Percentiles rank a stretch among this genome's conserved stretches.
Evolutionary conservation across 768 basidiomycete species (phyloP).

Genomic region (Russula brevipes): DNA sequence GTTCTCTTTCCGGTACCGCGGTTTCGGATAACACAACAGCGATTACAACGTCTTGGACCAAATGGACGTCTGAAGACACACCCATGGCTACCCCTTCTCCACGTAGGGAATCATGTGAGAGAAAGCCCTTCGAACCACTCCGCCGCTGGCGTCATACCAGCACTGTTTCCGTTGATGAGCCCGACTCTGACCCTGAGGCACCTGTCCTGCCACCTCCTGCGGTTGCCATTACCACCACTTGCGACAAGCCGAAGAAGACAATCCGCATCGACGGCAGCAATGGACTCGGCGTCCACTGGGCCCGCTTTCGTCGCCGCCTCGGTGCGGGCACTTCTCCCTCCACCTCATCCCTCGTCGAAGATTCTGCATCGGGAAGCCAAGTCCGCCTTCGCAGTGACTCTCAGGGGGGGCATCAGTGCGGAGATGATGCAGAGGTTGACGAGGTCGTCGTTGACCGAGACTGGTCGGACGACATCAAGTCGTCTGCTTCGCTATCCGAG

Average conservation of each 20-base stretch:
- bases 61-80: conserved; percentile 20
- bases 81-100: conserved; percentile 12
- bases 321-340: conserved; percentile 54
- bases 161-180: conserved; percentile 4
- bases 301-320: conserved; percentile 47
- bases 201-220: conserved; percentile 21
- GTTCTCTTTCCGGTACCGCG: not conserved
- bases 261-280: conserved; percentile 34
- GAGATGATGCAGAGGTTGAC: conserved; percentile 47
- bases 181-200: not conserved
- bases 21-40: conserved; percentile 4
- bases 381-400: conserved; percentile 29
- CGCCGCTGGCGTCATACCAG: not conserved
- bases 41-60: conserved; percentile 8
- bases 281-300: conserved; percentile 43
- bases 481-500: conserved; percentile 48
- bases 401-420: conserved; percentile 32
- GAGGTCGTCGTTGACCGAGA: conserved; percentile 71
- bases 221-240: conserved; percentile 21
- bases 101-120: not conserved
- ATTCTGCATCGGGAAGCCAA: conserved; percentile 29
- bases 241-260: conserved; percentile 35
- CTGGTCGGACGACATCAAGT: conserved; percentile 59
- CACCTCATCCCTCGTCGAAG: conserved; percentile 30
- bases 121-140: not conserved